phyloP scores from a whole-genome alignment of 306 rosid species.

The Cyamopsis tetragonoloba region DNA sequence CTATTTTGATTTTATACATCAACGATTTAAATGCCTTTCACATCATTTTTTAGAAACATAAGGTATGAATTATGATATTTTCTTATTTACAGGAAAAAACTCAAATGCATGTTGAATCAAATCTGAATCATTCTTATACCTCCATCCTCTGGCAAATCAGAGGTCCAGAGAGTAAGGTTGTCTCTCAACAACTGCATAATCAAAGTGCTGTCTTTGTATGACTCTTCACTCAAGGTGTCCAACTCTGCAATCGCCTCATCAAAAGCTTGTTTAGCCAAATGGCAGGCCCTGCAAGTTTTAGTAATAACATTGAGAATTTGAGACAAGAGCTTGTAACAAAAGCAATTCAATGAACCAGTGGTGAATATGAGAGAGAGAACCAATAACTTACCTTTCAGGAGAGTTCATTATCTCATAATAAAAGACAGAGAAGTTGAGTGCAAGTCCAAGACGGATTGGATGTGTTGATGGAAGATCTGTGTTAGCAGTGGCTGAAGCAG shows the following conservation, averaged over 20 bases:
- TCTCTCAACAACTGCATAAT: conserved; percentile 99
- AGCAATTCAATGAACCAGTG: conserved; percentile 1
- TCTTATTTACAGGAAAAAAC: background rate
- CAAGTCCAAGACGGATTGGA: conserved; percentile 97
- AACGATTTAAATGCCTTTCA: background rate
- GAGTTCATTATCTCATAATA: conserved; percentile 98
- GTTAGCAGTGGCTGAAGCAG: conserved; percentile 85
- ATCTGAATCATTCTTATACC: conserved; percentile 41
- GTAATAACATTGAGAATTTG: conserved; percentile 10
- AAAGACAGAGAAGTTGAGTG: conserved; percentile 96
- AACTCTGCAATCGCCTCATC: conserved; percentile 99
- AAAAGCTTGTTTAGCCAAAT: conserved; percentile 97
- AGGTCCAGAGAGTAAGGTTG: conserved; percentile 98
- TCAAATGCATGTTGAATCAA: conserved; percentile 6
- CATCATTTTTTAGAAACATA: conserved; percentile 17
- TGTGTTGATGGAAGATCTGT: conserved; percentile 93
- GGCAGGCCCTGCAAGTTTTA: conserved; percentile 81
- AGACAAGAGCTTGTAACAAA: conserved; percentile 18
- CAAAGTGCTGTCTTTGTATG: conserved; percentile 97
- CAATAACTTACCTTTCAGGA: conserved; percentile 69
- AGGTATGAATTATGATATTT: background rate
- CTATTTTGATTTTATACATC: conserved; percentile 24
- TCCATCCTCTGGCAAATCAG: conserved; percentile 99
- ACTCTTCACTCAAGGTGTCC: conserved; percentile 98
- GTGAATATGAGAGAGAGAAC: conserved; percentile 1